These are phyloP conservation scores for Microstegium vimineum DNA, from an alignment of 176 grass and related monocot species.

Conservation along the genomic window DNA sequence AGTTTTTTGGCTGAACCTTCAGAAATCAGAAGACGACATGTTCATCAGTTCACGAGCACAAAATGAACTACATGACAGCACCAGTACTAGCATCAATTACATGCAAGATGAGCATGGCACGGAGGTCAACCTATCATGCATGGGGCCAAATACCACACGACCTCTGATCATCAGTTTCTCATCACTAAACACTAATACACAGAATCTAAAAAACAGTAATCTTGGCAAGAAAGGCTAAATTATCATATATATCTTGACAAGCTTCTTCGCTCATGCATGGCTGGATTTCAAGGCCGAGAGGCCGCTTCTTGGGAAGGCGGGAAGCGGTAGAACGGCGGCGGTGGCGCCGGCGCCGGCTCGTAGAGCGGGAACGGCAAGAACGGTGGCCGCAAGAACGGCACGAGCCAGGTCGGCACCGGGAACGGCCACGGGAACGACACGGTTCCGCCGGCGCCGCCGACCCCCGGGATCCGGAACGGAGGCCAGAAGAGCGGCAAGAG, in stretches of 20 bases:
- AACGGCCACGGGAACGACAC: constrained; percentile 71
- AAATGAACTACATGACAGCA: constrained; percentile 13
- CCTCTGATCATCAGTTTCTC: neutral
- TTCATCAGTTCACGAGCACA: constrained; percentile 24
- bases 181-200: neutral
- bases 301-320: constrained; percentile 15
- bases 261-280: neutral
- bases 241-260: constrained; percentile 1
- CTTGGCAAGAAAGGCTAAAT: constrained; percentile 24
- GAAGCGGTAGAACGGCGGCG: constrained; percentile 60
- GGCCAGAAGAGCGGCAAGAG: constrained; percentile 71
- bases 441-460: constrained; percentile 4
- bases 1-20: neutral
- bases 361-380: constrained; percentile 75
- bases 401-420: constrained; percentile 57
- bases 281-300: neutral
- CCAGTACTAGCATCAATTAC: neutral
- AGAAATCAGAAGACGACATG: neutral
- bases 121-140: neutral
- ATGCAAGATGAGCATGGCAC: neutral
- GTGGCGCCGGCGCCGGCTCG: constrained; percentile 25
- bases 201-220: constrained; percentile 1
- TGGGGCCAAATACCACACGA: neutral
- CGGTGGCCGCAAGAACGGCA: constrained; percentile 65
- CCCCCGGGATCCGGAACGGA: constrained; percentile 43